These are phyloP conservation scores for Chloranthus sessilifolius DNA, from an alignment of 164 flowering plant species.

Conservation along the genomic window DNA sequence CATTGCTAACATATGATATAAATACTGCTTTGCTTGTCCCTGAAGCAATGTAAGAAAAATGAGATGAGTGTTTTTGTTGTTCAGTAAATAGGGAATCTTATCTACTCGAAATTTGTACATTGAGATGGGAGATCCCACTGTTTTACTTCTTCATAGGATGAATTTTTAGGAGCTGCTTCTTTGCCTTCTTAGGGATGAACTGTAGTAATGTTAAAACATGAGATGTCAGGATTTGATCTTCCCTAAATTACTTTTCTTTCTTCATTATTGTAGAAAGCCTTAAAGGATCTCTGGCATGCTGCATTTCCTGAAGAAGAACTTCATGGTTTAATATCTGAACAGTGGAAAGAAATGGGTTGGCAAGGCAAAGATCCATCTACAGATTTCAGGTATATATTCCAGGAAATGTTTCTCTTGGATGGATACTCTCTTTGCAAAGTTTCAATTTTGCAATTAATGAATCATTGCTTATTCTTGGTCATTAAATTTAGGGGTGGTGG, in stretches of 20 bases:
- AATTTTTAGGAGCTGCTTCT: neutral
- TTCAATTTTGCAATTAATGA: neutral
- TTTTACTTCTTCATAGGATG: neutral
- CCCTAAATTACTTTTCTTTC: neutral
- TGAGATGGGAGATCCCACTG: neutral
- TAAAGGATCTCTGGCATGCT: constrained; percentile 72
- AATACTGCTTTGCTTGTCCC: too few species aligned
- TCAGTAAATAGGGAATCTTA: neutral
- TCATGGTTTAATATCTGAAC: constrained; percentile 74
- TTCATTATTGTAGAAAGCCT: constrained; percentile 52
- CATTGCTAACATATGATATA: too few species aligned
- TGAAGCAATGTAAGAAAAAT: too few species aligned
- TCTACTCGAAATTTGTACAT: neutral
- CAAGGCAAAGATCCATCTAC: constrained; percentile 98
- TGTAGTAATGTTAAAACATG: too few species aligned
- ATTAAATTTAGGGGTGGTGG: constrained; percentile 94
- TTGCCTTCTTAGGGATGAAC: neutral
- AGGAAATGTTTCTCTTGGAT: neutral
- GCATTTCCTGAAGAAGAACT: constrained; percentile 88
- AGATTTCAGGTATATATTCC: constrained; percentile 79
- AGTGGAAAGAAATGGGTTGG: constrained; percentile 99
- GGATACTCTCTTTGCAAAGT: neutral
- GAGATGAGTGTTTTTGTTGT: neutral
- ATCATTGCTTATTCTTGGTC: too few species aligned
- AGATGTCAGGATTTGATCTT: too few species aligned